Percentiles rank a stretch among this genome's conserved stretches.
These are phyloP conservation scores for Rhodotorula mucilaginosa DNA, from an alignment of 1,284 basidiomycete genomes.

Conservation along the genomic window DNA sequence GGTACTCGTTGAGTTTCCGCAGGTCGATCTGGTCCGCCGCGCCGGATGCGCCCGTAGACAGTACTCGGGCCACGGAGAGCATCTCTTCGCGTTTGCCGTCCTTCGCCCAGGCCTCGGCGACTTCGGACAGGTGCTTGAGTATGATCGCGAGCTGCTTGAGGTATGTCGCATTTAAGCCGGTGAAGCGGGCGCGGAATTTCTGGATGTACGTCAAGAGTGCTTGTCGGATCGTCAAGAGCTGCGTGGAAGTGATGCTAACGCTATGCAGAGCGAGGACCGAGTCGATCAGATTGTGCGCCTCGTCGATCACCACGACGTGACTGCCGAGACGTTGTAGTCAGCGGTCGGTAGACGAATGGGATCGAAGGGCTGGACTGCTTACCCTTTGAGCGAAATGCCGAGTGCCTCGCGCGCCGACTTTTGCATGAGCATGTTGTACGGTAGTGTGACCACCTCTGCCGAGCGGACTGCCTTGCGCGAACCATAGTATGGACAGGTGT, in stretches of 20 bases:
- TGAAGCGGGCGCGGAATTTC: slow-evolving; percentile 73
- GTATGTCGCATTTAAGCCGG: slow-evolving; percentile 70
- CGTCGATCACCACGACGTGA: slow-evolving; percentile 85
- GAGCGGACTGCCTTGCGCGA: slow-evolving; percentile 80
- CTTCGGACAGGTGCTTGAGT: slow-evolving; percentile 64
- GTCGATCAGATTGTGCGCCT: slow-evolving; percentile 72
- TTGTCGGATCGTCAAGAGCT: slow-evolving; percentile 63
- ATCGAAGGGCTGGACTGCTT: not conserved
- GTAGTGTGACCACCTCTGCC: slow-evolving; percentile 79
- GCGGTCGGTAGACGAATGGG: not conserved
- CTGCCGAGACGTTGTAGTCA: slow-evolving; percentile 15
- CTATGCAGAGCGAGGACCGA: slow-evolving; percentile 85
- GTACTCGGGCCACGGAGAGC: slow-evolving; percentile 62
- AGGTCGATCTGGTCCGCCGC: slow-evolving; percentile 45
- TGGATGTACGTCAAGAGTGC: slow-evolving; percentile 72
- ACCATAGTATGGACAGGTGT: slow-evolving; percentile 91
- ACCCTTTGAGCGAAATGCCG: slow-evolving; percentile 74
- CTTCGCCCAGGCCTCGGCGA: slow-evolving; percentile 53
- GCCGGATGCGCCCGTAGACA: slow-evolving; percentile 65
- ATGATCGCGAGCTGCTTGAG: slow-evolving; percentile 74
- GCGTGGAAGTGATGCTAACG: slow-evolving; percentile 59
- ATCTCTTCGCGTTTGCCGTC: slow-evolving; percentile 55
- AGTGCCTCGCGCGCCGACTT: slow-evolving; percentile 80
- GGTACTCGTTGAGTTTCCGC: slow-evolving; percentile 72
- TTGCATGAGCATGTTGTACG: slow-evolving; percentile 89